phyloP scores from a whole-genome alignment of 345 rosid species.

The Cardamine chenopodiifolia region DNA sequence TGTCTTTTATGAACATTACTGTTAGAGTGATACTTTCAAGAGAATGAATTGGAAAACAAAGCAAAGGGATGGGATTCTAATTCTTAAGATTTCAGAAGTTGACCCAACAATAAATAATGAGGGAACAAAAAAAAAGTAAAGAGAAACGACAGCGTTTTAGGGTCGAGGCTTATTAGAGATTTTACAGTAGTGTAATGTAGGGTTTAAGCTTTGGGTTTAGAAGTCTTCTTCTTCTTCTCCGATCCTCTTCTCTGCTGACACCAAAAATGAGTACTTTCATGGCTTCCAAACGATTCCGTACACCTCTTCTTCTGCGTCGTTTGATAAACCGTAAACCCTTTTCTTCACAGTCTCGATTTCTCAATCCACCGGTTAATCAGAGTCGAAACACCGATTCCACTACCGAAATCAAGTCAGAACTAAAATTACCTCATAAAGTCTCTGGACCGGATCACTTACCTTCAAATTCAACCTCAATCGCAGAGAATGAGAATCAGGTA shows the following conservation, averaged over 20 bases:
- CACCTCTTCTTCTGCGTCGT: neutral
- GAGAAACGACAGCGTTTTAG: neutral
- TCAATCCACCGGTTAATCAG: constrained; percentile 6
- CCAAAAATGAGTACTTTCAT: constrained; percentile 22
- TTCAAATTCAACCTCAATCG: neutral
- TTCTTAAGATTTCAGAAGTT: neutral
- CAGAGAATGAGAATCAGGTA: neutral
- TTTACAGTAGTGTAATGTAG: neutral
- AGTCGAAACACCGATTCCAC: constrained; percentile 1
- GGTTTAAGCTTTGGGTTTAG: neutral
- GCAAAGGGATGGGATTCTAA: no score
- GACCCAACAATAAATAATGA: neutral
- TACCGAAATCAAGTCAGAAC: constrained; percentile 22
- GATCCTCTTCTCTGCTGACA: neutral
- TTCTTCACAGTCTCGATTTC: constrained; percentile 46
- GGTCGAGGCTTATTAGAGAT: neutral
- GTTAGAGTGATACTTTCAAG: neutral
- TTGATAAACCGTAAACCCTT: constrained; percentile 35
- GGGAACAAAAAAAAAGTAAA: neutral
- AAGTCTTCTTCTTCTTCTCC: constrained; percentile 15
- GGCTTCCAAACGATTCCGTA: neutral
- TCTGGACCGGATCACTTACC: neutral
- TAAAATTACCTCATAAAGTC: neutral
- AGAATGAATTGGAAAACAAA: neutral
- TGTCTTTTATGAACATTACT: neutral